These are phyloP conservation scores for Aphanomyces astaci DNA, from an alignment of 352 stramenopile genomes.

Conservation along the genomic window DNA sequence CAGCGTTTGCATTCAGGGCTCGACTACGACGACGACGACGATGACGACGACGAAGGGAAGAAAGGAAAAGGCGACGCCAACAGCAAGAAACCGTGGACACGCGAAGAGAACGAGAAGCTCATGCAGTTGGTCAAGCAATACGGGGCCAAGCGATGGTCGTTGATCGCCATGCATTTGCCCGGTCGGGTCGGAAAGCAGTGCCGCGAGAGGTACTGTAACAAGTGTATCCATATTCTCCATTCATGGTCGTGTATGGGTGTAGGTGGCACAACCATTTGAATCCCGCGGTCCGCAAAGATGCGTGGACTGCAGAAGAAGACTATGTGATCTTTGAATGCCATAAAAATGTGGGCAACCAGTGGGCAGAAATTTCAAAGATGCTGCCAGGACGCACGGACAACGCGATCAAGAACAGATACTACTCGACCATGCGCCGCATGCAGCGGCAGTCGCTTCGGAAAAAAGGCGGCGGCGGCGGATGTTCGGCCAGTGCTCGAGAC, in stretches of 20 bases:
- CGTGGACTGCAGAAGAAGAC: slow-evolving; percentile 86
- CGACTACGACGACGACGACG: slow-evolving; percentile 42
- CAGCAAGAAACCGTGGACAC: slow-evolving; percentile 79
- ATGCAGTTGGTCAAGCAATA: slow-evolving; percentile 86
- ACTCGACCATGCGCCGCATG: slow-evolving; percentile 87
- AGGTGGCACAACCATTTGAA: slow-evolving; percentile 88
- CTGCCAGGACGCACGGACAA: slow-evolving; percentile 85
- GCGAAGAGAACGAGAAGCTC: slow-evolving; percentile 85
- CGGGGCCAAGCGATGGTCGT: slow-evolving; percentile 81
- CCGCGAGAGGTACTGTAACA: slow-evolving; percentile 44
- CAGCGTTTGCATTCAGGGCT: slow-evolving; percentile 8
- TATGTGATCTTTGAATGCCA: slow-evolving; percentile 87
- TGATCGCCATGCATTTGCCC: slow-evolving; percentile 84
- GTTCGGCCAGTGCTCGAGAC: not conserved
- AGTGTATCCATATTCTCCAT: not conserved
- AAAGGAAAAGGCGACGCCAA: slow-evolving; percentile 51
- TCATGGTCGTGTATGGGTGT: slow-evolving; percentile 11
- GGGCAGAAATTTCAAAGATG: slow-evolving; percentile 88
- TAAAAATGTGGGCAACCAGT: slow-evolving; percentile 89
- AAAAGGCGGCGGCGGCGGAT: slow-evolving; percentile 39
- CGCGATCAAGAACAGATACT: slow-evolving; percentile 88
- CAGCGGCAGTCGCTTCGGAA: slow-evolving; percentile 81
- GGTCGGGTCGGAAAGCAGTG: slow-evolving; percentile 86
- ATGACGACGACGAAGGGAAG: slow-evolving; percentile 61
- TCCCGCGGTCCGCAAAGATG: slow-evolving; percentile 78